Evolutionary conservation across 306 rosid genomes (phyloP).

Genomic region (Benincasa hispida): DNA sequence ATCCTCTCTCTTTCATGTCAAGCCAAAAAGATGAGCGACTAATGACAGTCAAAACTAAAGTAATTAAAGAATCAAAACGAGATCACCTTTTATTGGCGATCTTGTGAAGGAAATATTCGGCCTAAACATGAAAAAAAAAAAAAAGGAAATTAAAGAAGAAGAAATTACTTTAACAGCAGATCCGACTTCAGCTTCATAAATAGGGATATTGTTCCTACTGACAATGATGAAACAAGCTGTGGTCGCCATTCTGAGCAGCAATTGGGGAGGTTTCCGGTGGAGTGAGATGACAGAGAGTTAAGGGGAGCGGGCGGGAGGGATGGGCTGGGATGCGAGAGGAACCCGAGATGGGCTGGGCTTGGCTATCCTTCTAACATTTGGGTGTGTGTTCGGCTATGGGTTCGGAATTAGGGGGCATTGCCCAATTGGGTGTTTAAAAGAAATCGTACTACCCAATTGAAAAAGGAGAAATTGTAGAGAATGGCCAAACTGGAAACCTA

Average conservation of each 20-base stretch:
- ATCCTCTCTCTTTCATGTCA: slow-evolving; percentile 72
- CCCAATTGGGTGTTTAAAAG: too few relatives aligned
- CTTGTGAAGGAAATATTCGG: neutral
- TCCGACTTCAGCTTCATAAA: slow-evolving; percentile 98
- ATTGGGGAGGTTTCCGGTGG: neutral
- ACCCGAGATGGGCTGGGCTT: neutral
- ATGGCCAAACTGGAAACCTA: too few relatives aligned
- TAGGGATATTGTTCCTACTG: slow-evolving; percentile 91
- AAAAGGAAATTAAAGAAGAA: neutral
- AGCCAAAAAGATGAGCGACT: slow-evolving; percentile 8
- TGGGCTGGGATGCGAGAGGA: neutral
- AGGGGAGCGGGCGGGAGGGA: neutral
- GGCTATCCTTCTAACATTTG: too few relatives aligned
- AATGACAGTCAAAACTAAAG: neutral
- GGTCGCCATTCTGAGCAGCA: slow-evolving; percentile 43
- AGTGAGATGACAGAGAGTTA: neutral
- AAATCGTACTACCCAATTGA: too few relatives aligned
- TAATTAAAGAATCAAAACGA: neutral
- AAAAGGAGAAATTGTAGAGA: too few relatives aligned
- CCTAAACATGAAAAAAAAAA: neutral
- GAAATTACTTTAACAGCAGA: slow-evolving; percentile 70
- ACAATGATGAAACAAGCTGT: slow-evolving; percentile 96
- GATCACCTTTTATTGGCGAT: neutral
- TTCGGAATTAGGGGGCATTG: too few relatives aligned
- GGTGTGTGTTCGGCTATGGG: too few relatives aligned